These are phyloP conservation scores for Yamadazyma scolyti DNA, from an alignment of 805 yeast genomes.

Conservation along the genomic window DNA sequence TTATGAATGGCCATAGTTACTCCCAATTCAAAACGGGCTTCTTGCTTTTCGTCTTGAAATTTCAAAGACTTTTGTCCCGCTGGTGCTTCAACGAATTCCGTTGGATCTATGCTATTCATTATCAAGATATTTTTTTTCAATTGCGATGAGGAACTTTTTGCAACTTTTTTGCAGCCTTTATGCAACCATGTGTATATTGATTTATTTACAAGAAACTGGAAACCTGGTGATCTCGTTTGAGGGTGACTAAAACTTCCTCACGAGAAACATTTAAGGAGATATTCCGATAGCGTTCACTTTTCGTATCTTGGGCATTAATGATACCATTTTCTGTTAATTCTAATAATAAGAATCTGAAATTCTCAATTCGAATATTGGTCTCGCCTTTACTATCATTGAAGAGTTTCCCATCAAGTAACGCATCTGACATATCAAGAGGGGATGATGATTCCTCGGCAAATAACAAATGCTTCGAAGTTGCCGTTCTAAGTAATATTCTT, in stretches of 20 bases:
- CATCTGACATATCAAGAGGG: constrained; percentile 5
- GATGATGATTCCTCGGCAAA: constrained; percentile 6
- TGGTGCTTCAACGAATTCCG: constrained; percentile 54
- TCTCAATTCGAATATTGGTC: constrained; percentile 48
- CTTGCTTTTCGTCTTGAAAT: constrained; percentile 60
- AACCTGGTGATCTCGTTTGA: constrained; percentile 49
- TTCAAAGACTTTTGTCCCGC: constrained; percentile 34
- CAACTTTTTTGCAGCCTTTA: constrained; percentile 3
- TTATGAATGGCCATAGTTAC: constrained; percentile 84
- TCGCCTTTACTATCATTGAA: constrained; percentile 5
- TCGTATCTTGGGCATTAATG: constrained; percentile 60
- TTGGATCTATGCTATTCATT: constrained; percentile 36
- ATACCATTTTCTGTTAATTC: constrained; percentile 81
- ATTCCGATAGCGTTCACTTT: constrained; percentile 63
- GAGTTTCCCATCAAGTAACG: constrained; percentile 8
- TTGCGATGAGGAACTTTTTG: constrained; percentile 5
- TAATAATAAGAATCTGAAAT: constrained; percentile 56
- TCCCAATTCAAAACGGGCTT: constrained; percentile 87
- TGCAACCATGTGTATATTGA: background rate
- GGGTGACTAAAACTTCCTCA: constrained; percentile 61
- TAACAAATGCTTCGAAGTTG: constrained; percentile 23
- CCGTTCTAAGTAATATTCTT: constrained; percentile 45
- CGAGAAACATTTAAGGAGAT: constrained; percentile 66
- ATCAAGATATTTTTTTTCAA: background rate
- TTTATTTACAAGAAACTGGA: constrained; percentile 3